Percentiles rank a stretch among this genome's conserved stretches.
Evolutionary conservation across 768 basidiomycete genomes (phyloP).

Genomic region (Tylopilus vinaceipallidus): DNA sequence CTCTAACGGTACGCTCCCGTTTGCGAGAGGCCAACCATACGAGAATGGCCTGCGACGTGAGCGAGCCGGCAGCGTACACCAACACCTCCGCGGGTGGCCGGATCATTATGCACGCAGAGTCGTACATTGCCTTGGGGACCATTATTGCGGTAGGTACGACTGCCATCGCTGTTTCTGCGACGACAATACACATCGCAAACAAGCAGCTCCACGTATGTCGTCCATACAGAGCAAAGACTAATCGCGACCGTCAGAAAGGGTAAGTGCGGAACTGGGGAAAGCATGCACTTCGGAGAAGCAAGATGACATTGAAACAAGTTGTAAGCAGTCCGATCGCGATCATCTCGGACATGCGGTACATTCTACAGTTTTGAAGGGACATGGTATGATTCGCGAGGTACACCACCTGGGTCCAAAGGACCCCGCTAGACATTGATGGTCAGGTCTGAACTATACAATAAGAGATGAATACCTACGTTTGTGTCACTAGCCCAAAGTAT

Average conservation of each 20-base stretch:
- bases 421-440: constrained; percentile 5
- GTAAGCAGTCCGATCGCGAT: constrained; percentile 6
- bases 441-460: background rate
- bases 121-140: constrained; percentile 11
- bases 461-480: constrained; percentile 11
- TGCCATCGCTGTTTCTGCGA: constrained; percentile 10
- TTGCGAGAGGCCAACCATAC: constrained; percentile 19
- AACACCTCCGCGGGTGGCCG: background rate
- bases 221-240: constrained; percentile 24
- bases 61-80: constrained; percentile 6
- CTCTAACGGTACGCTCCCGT: background rate
- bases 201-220: background rate
- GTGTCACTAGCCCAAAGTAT: constrained; percentile 15
- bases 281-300: constrained; percentile 24
- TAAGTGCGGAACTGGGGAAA: background rate
- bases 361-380: constrained; percentile 7
- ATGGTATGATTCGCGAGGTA: constrained; percentile 1
- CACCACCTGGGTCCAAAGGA: constrained; percentile 2
- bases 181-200: constrained; percentile 4
- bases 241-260: background rate
- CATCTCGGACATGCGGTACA: constrained; percentile 17
- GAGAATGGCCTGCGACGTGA: constrained; percentile 16
- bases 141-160: background rate
- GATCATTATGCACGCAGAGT: constrained; percentile 12
- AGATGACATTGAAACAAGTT: constrained; percentile 15